A percentile compares a stretch with the other conserved stretches of the same genome.
phyloP scores from a whole-genome alignment of 768 basidiomycete genomes.

The Leccinellum rugosiceps region DNA sequence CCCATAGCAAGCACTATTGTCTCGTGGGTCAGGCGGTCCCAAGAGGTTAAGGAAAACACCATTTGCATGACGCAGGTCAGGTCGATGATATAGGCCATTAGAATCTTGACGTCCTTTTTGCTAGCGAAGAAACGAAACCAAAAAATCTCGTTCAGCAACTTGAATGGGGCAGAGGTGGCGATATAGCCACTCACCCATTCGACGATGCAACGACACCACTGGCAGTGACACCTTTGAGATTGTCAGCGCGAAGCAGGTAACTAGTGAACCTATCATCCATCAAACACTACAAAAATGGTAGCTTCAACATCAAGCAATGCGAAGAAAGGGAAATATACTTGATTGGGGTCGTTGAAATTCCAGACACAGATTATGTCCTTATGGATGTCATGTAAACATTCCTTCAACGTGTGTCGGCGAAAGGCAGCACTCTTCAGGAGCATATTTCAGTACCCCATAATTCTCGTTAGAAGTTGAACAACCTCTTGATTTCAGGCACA shows the following conservation, averaged over 20 bases:
- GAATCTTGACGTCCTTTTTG: constrained; percentile 7
- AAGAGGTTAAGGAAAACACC: constrained; percentile 1
- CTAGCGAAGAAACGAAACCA: background rate
- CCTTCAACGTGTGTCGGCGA: constrained; percentile 1
- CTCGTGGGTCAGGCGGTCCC: background rate
- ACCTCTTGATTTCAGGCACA: background rate
- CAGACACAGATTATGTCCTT: constrained; percentile 8
- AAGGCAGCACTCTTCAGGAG: constrained; percentile 9
- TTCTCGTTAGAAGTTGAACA: background rate
- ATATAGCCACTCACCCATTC: background rate
- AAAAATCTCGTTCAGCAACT: background rate
- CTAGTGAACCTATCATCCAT: background rate
- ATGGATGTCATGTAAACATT: constrained; percentile 11
- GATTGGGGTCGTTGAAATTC: constrained; percentile 14
- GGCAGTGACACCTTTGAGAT: background rate
- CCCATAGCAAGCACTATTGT: background rate
- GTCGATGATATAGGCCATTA: constrained; percentile 14
- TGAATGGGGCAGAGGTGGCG: no score
- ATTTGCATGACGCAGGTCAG: constrained; percentile 17
- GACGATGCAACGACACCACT: background rate
- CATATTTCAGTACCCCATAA: constrained; percentile 11
- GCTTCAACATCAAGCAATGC: background rate
- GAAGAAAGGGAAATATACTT: background rate
- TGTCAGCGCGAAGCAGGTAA: constrained; percentile 2
- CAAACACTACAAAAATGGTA: constrained; percentile 8